phyloP scores from a whole-genome alignment of 306 rosid genomes.

The Trifolium dubium region DNA sequence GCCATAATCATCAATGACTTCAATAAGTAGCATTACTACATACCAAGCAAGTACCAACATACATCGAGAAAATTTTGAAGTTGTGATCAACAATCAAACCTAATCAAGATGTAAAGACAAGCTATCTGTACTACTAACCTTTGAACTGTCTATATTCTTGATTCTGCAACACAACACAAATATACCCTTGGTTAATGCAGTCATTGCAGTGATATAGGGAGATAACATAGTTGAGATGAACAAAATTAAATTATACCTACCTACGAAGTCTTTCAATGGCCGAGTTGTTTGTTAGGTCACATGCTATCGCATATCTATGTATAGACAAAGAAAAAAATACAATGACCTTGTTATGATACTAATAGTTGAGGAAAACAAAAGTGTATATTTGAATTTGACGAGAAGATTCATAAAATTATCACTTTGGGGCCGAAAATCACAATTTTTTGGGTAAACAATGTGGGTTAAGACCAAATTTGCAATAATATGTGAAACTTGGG shows the following conservation, averaged over 20 bases:
- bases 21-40: slow-evolving; percentile 26
- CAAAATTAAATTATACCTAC: slow-evolving; percentile 44
- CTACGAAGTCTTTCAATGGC: slow-evolving; percentile 94
- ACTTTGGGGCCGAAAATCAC: too few relatives aligned
- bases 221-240: not conserved
- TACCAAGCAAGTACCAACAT: not conserved
- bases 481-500: too few relatives aligned
- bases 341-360: not conserved
- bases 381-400: not conserved
- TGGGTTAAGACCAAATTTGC: too few relatives aligned
- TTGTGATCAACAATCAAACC: slow-evolving; percentile 14
- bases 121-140: slow-evolving; percentile 58
- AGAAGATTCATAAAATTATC: too few relatives aligned
- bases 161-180: slow-evolving; percentile 69
- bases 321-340: slow-evolving; percentile 18
- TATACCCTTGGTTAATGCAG: slow-evolving; percentile 40
- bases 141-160: slow-evolving; percentile 77
- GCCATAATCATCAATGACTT: slow-evolving; percentile 16
- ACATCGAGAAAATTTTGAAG: slow-evolving; percentile 2
- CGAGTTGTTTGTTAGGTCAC: slow-evolving; percentile 78
- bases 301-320: slow-evolving; percentile 77
- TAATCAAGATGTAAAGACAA: slow-evolving; percentile 18
- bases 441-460: too few relatives aligned
- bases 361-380: not conserved
- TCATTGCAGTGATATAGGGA: slow-evolving; percentile 6